These are phyloP conservation scores for Solanum chiquidenum DNA, from an alignment of 257 asterid species.

Conservation along the genomic window DNA sequence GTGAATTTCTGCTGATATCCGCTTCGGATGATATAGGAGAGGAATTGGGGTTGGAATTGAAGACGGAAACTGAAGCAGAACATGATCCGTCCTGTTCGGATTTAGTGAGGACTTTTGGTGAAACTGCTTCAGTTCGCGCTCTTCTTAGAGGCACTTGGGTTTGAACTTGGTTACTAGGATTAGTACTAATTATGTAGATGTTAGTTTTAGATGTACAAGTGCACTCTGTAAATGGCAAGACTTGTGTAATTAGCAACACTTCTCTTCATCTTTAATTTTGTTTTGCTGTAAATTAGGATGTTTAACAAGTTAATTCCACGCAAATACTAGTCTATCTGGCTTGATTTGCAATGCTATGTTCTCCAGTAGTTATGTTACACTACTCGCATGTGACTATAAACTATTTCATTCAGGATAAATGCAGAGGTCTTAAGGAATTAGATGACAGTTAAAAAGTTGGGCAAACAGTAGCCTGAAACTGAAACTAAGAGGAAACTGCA, in stretches of 20 bases:
- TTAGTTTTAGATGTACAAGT: not conserved
- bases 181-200: not conserved
- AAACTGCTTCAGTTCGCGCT: constrained; percentile 28
- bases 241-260: not conserved
- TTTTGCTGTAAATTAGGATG: not conserved
- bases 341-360: not conserved
- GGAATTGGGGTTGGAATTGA: constrained; percentile 56
- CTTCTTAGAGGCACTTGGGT: constrained; percentile 59
- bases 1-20: constrained; percentile 65
- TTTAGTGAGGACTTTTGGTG: constrained; percentile 38
- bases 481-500: too few relatives aligned
- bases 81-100: constrained; percentile 43
- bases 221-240: not conserved
- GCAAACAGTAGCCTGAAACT: not conserved
- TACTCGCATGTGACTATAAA: not conserved
- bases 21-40: constrained; percentile 58
- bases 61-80: constrained; percentile 23
- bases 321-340: not conserved
- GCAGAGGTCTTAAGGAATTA: not conserved
- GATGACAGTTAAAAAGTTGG: not conserved
- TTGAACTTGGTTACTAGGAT: not conserved
- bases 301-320: not conserved
- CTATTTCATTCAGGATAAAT: too few relatives aligned
- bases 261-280: not conserved
- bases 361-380: too few relatives aligned